A percentile compares a stretch with the other conserved stretches of the same genome.
These are phyloP conservation scores for Priceomyces fermenticarens DNA, from an alignment of 805 yeast genomes.

Conservation along the genomic window DNA sequence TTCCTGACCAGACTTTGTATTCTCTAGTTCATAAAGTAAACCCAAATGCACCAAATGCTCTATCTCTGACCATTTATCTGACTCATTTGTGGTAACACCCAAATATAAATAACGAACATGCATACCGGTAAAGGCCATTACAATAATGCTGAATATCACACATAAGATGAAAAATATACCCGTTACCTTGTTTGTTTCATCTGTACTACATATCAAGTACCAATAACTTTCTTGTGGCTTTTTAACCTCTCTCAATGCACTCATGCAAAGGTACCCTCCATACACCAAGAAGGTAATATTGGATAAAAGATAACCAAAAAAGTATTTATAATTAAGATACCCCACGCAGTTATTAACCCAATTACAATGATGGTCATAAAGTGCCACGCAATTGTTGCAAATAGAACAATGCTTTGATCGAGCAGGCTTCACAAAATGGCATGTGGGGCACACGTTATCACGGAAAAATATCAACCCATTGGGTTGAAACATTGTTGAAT, in stretches of 20 bases:
- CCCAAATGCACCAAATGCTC: conserved; percentile 41
- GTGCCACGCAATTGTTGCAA: conserved; percentile 51
- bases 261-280: conserved; percentile 38
- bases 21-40: conserved; percentile 21
- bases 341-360: conserved; percentile 80
- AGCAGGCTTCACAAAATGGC: conserved; percentile 49
- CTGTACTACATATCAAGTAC: conserved; percentile 22
- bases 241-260: conserved; percentile 13
- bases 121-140: conserved; percentile 35
- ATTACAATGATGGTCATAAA: conserved; percentile 60
- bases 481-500: conserved; percentile 22
- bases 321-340: conserved; percentile 58
- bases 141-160: conserved; percentile 32
- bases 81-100: conserved; percentile 77
- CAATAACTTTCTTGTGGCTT: conserved; percentile 13
- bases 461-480: conserved; percentile 57
- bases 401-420: conserved; percentile 63
- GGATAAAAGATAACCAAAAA: conserved; percentile 50
- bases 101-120: conserved; percentile 52
- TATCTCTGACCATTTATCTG: conserved; percentile 66
- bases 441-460: conserved; percentile 45
- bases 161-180: conserved; percentile 44
- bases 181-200: conserved; percentile 32
- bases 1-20: conserved; percentile 9
- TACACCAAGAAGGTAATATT: conserved; percentile 43